phyloP scores from a whole-genome alignment of 169 alveolate genomes.

The Eimeria necatrix region DNA sequence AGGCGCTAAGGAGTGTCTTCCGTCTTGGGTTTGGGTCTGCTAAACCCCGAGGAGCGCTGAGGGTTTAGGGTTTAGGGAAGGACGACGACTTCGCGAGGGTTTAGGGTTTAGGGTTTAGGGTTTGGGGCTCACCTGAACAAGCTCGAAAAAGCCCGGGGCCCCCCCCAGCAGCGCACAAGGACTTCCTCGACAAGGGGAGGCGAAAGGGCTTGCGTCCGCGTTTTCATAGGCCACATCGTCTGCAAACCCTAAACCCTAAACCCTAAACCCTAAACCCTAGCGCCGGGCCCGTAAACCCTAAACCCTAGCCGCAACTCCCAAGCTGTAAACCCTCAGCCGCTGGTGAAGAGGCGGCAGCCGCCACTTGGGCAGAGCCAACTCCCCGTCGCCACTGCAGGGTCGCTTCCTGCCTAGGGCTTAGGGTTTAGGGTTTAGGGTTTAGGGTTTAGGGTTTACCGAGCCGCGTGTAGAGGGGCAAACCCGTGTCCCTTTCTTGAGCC shows the following conservation, averaged over 20 bases:
- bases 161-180: conserved; percentile 93
- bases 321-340: too few species aligned
- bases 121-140: conserved; percentile 82
- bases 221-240: conserved; percentile 37
- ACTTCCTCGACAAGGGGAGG: conserved; percentile 89
- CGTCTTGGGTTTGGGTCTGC: neutral
- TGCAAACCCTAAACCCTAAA: conserved; percentile 16
- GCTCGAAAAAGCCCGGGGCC: conserved; percentile 86
- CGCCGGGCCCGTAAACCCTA: too few species aligned
- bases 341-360: too few species aligned
- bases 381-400: neutral
- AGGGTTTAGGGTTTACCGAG: conserved; percentile 49
- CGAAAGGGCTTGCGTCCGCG: conserved; percentile 91
- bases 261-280: conserved; percentile 10
- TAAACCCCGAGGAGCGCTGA: too few species aligned
- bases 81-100: too few species aligned
- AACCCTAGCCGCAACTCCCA: too few species aligned
- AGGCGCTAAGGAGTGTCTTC: too few species aligned
- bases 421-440: neutral
- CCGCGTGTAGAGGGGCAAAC: conserved; percentile 43
- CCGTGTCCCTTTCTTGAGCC: conserved; percentile 30
- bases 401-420: neutral
- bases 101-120: conserved; percentile 29
- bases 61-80: too few species aligned
- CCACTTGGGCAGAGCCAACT: too few species aligned